A percentile compares a stretch with the other conserved stretches of the same genome.
phyloP scores from a whole-genome alignment of 1,284 basidiomycete species.

The Leccinum cinnamomeum region DNA sequence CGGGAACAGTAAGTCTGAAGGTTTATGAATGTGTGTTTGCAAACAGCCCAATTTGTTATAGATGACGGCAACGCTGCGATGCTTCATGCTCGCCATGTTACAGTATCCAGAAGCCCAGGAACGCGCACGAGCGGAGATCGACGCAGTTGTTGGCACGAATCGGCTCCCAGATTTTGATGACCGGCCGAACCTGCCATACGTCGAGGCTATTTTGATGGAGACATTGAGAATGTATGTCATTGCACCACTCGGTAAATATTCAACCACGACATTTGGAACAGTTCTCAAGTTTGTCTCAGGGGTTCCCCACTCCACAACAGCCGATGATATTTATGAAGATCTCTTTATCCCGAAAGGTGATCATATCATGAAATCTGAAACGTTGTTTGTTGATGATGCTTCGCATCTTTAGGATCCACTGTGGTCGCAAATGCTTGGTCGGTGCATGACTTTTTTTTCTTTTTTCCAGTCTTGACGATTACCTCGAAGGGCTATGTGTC shows the following conservation, averaged over 20 bases:
- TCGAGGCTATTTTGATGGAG: slow-evolving; percentile 52
- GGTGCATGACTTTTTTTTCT: background rate
- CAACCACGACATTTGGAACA: background rate
- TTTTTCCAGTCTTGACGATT: background rate
- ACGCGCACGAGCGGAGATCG: slow-evolving; percentile 45
- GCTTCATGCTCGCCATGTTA: slow-evolving; percentile 51
- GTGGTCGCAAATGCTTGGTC: slow-evolving; percentile 50
- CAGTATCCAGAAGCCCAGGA: slow-evolving; percentile 45
- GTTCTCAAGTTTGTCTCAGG: slow-evolving; percentile 27
- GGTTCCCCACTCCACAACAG: slow-evolving; percentile 42
- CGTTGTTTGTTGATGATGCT: background rate
- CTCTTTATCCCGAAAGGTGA: slow-evolving; percentile 44
- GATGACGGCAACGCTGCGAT: slow-evolving; percentile 45
- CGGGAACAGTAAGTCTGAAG: background rate
- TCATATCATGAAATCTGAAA: background rate
- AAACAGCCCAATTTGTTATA: slow-evolving; percentile 18
- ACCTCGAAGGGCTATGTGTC: slow-evolving; percentile 41
- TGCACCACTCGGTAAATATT: slow-evolving; percentile 27
- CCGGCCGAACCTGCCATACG: slow-evolving; percentile 41
- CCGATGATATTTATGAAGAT: slow-evolving; percentile 44
- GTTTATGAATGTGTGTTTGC: background rate
- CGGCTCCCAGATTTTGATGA: slow-evolving; percentile 43
- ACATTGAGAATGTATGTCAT: slow-evolving; percentile 49
- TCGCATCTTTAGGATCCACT: slow-evolving; percentile 29
- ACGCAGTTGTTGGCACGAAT: slow-evolving; percentile 37